phyloP scores from a whole-genome alignment of 2,329 filamentous ascomycete genomes.

The Acrodontium crateriforme region DNA sequence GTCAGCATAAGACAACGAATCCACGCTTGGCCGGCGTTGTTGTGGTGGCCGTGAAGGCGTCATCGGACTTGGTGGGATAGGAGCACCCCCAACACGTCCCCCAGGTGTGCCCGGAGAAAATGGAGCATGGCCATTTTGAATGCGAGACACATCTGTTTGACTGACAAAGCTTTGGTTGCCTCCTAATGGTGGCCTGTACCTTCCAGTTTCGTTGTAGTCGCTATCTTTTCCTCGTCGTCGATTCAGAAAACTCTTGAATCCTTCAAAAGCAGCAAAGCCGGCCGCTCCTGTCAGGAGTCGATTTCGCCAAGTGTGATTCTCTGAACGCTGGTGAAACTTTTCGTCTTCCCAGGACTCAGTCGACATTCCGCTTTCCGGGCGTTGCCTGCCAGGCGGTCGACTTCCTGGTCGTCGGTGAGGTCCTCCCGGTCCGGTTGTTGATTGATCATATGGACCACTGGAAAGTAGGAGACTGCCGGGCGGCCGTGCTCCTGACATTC shows the following conservation, averaged over 20 bases:
- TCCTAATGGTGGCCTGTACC: constrained; percentile 29
- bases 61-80: constrained; percentile 20
- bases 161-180: constrained; percentile 32
- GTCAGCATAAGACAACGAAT: constrained; percentile 26
- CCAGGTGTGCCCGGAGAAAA: constrained; percentile 25
- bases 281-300: constrained; percentile 32
- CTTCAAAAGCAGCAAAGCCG: constrained; percentile 27
- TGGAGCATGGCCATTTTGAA: constrained; percentile 42
- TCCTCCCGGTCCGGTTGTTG: constrained; percentile 4
- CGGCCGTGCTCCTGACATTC: constrained; percentile 4
- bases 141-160: constrained; percentile 32
- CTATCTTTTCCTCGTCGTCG: constrained; percentile 37
- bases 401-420: constrained; percentile 5
- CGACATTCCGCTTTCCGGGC: constrained; percentile 13
- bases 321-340: constrained; percentile 23
- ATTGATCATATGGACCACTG: constrained; percentile 2
- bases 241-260: constrained; percentile 41
- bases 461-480: constrained; percentile 5
- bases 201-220: constrained; percentile 39
- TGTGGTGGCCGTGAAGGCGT: constrained; percentile 25
- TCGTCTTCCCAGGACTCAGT: constrained; percentile 26
- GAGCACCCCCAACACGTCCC: constrained; percentile 3
- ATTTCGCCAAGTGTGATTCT: constrained; percentile 30
- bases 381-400: constrained; percentile 1
- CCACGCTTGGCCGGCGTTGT: constrained; percentile 25